Conservation (phyloP, 306 rosid genomes). For the Datisca glomerata region DNA sequence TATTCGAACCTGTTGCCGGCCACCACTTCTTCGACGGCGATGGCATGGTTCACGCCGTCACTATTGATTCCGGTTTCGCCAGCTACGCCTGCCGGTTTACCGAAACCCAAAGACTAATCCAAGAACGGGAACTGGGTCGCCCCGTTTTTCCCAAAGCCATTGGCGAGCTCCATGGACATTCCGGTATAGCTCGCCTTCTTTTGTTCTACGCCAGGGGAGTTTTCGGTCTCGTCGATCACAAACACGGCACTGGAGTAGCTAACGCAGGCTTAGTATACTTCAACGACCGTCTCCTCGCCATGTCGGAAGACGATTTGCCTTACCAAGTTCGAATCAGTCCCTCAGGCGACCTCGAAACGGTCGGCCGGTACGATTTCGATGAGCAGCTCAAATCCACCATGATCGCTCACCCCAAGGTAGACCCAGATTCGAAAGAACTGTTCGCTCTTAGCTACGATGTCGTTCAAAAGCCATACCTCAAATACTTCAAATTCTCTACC, state of each 20-base stretch:
- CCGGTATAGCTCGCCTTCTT: background rate
- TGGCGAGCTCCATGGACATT: background rate
- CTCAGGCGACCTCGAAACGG: conserved; percentile 1
- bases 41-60: background rate
- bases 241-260: background rate
- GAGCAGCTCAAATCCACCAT: background rate
- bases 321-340: background rate
- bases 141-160: background rate
- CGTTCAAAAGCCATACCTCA: background rate
- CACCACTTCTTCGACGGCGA: background rate
- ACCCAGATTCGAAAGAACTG: background rate
- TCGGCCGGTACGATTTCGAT: background rate
- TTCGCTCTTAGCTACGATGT: background rate
- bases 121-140: background rate
- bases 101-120: background rate
- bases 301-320: background rate
- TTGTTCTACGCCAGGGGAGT: conserved; percentile 2
- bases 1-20: background rate
- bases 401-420: background rate
- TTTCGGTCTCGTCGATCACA: conserved; percentile 1
- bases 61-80: background rate
- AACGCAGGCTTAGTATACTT: background rate
- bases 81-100: background rate
- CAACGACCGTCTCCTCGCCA: background rate
- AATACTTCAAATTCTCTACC: background rate